Base-by-base conservation (phyloP, 352 stramenopile genomes). In the Globisporangium canariense region DNA sequence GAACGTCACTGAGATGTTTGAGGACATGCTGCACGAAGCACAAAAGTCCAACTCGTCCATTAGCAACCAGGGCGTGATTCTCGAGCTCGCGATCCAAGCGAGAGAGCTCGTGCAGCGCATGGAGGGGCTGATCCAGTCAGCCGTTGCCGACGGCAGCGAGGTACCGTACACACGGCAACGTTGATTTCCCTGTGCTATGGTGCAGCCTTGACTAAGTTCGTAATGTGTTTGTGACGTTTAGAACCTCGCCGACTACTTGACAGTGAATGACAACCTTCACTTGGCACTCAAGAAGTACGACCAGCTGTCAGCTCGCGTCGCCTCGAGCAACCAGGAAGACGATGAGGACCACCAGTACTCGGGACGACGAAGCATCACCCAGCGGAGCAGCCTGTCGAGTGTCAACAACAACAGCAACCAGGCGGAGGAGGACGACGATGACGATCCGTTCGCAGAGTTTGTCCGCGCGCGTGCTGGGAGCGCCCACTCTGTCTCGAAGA, bases 1-100 rank as follows among this genome's bases (percentile, higher is more conserved):
- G 7, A 91, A 89, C 60, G 75, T 91, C 45, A 63, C 70, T 1
- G 84, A 93, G 62, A 93, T 93, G 84, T 88, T 93, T 61, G 84
- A 93, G 41, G 84, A 93, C 65, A 91, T 93, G 84, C 67, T 93
- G 25, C 74, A 78, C 57, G 84, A 91, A 59, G 79, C 72, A 0
- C 74, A 83, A 61, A 90, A 86, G 60, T 56, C 77, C 11, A 25
- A 68, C 1, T 73, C 77, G 50, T 75, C 70, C 1, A 79, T 88
- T 7, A 67, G 60, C 4, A 78, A 69, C 30, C 69, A 75, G 9
- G 83, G 81, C 0, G 82, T 90, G 51, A 90, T 91, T 62, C 73
- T 85, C n/a, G 84, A 93, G 67, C 68, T 93, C 43, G 79, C 77
- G 11, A 58, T 70, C 7, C 77, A 93, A 65, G 75, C 83, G 16